Evolutionary conservation across 345 rosid species (phyloP).

Genomic region (Salix dunnii): DNA sequence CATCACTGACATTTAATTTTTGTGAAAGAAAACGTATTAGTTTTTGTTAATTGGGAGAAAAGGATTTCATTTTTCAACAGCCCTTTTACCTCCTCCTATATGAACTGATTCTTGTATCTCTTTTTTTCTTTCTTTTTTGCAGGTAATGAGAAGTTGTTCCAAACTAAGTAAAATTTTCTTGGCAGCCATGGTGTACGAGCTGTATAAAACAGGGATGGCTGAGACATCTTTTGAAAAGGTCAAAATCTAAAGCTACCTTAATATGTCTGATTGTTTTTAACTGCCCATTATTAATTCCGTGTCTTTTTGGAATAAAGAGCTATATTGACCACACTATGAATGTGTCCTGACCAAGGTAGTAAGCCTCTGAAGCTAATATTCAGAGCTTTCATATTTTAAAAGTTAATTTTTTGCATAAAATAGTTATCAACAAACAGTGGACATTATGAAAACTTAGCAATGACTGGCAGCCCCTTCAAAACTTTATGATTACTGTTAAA

Average conservation of each 20-base stretch:
- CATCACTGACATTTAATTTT: too few relatives aligned
- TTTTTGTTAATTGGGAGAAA: not conserved
- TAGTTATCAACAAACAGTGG: not conserved
- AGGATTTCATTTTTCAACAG: not conserved
- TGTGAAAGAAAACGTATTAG: too few relatives aligned
- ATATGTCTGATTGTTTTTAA: not conserved
- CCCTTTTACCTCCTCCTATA: not conserved
- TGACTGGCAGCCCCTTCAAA: not conserved
- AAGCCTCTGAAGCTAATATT: not conserved
- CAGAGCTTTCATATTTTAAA: not conserved
- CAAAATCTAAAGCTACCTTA: not conserved
- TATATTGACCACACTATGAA: not conserved
- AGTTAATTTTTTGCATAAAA: not conserved
- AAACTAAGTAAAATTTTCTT: constrained; percentile 75
- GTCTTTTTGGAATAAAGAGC: not conserved
- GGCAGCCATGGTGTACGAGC: constrained; percentile 92
- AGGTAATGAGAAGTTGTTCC: constrained; percentile 75
- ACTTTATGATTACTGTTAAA: not conserved
- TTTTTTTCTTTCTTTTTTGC: constrained; percentile 14
- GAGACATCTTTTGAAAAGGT: constrained; percentile 91
- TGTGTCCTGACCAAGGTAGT: not conserved
- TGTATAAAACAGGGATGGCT: constrained; percentile 88
- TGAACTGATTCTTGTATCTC: not conserved
- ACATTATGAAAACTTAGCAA: not conserved
- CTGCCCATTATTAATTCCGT: not conserved